A percentile compares a stretch with the other conserved stretches of the same genome.
Conservation (phyloP, 73 alveolate species). For the Tetrahymena malaccensis region DNA sequence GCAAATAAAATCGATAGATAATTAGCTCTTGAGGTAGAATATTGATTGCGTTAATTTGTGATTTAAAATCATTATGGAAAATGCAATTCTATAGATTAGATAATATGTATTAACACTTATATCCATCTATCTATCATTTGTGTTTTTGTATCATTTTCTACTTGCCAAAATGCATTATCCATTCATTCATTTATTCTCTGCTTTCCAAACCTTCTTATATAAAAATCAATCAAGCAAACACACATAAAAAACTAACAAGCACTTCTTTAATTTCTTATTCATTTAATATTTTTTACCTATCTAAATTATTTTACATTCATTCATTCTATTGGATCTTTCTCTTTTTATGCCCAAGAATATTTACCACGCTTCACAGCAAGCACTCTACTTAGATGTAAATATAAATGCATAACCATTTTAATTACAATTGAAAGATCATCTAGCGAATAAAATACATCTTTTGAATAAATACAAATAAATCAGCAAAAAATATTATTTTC, state of each 20-base stretch:
- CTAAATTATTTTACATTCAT: not conserved
- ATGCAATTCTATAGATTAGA: not conserved
- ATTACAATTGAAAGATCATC: not conserved
- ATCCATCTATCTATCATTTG: not conserved
- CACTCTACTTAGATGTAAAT: not conserved
- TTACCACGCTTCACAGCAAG: not conserved
- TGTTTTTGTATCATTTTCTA: not conserved
- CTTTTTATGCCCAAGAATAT: not conserved
- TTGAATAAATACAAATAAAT: not conserved
- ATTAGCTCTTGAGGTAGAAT: not conserved
- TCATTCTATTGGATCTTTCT: not conserved
- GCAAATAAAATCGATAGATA: not conserved
- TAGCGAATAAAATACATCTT: not conserved
- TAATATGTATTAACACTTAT: not conserved
- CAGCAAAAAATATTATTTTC: not conserved
- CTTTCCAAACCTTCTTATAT: not conserved
- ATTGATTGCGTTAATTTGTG: not conserved
- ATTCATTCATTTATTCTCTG: not conserved
- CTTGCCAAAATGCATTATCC: not conserved
- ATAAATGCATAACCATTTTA: not conserved
- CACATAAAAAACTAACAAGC: not conserved
- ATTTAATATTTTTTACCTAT: too few species aligned
- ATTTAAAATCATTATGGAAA: not conserved
- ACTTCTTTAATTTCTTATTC: not conserved
- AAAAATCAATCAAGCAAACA: not conserved